Base-by-base conservation (phyloP, 495 filamentous ascomycete species). In the Daldinia bambusicola region DNA sequence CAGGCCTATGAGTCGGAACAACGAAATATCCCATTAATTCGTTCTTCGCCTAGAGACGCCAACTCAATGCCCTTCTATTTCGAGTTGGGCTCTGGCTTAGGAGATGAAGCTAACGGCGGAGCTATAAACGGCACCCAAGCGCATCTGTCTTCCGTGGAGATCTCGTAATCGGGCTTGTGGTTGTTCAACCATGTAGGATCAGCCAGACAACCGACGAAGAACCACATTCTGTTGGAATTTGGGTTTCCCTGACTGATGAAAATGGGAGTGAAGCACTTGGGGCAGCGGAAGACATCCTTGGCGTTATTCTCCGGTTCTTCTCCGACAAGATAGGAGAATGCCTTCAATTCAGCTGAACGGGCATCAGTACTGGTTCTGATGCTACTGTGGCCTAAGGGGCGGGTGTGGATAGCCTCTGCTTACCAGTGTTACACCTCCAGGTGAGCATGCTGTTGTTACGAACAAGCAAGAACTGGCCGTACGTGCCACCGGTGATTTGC, bases 401-500 rank as follows among this genome's bases (percentile, higher is more conserved):
- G 18, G 30, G 26, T 26, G 26, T 26, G 26, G 26, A 26, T 26
- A 3, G 26, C 26, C 3, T 26, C 26, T 26, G 53, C 61, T 48
- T 60, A 64, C 55, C 61, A 20, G 18, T 38, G 6, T 57, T 40
- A 13, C 34, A 14, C 18, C 13, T 22, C 14, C 20, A 40, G 18
- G 5, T 55, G 13, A 58, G 22, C 30, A 30, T 41, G 55, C 22
- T 20, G 9, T 9, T 40, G 30, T 12, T 20, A 30, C 13, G 10
- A n/a, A 59, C 22, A 12, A 56, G 2, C 12, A 72, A 50, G 48
- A 48, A 56, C 1, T 68, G 32, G 1, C 53, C 45, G 32, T 60
- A 53, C 0, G 55, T 68, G 1, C 69, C 64, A 0, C 69, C 69
- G n/a, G 59, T 64, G 37, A 72, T 51, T 41, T 56, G 55, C 64